Conservation (phyloP, 2,329 filamentous ascomycete genomes). For the Arachnomyces sp. region DNA sequence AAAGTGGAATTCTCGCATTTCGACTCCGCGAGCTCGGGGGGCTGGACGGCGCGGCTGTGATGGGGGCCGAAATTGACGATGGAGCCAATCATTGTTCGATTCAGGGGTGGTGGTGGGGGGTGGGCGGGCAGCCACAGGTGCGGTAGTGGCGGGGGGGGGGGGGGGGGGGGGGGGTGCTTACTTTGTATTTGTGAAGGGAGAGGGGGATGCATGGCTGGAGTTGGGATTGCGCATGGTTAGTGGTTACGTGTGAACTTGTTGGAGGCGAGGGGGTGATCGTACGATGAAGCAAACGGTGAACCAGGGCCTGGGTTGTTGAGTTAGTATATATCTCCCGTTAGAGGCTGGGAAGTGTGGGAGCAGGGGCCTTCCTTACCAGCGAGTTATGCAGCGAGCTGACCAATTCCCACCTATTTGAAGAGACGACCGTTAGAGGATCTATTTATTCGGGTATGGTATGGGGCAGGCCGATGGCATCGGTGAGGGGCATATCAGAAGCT, state of each 20-base stretch:
- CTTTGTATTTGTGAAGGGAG: constrained; percentile 38
- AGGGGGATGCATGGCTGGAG: constrained; percentile 25
- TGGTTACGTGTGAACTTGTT: not conserved
- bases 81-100: too few species aligned
- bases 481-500: not conserved
- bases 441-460: not conserved
- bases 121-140: too few species aligned
- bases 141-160: not conserved
- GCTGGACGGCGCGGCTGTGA: too few species aligned
- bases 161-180: constrained; percentile 30
- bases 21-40: too few species aligned
- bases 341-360: not conserved
- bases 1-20: too few species aligned
- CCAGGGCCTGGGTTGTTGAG: constrained; percentile 18
- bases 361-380: constrained; percentile 17
- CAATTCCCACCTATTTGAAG: constrained; percentile 23
- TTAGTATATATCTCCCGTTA: not conserved
- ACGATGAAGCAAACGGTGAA: constrained; percentile 30
- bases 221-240: not conserved
- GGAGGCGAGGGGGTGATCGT: constrained; percentile 5
- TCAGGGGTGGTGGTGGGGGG: not conserved
- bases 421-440: not conserved
- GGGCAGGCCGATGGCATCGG: not conserved
- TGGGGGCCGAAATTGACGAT: too few species aligned
- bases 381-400: constrained; percentile 25